Conservation (phyloP, 2,329 filamentous ascomycete species). For the Aureobasidium namibiae region DNA sequence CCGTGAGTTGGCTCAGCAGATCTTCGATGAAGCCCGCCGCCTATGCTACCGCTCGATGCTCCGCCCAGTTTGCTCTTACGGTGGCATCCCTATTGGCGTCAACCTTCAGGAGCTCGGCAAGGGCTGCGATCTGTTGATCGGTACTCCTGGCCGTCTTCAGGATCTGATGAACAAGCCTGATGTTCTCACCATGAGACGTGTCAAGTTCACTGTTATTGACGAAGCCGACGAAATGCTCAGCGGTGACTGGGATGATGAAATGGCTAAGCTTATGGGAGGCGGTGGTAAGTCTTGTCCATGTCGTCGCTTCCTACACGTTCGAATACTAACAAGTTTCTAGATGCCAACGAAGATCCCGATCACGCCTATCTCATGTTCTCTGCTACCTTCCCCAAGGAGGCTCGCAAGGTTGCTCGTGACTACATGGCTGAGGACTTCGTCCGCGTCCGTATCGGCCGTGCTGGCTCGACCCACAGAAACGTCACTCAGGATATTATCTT, state of each 20-base stretch:
- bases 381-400: constrained; percentile 79
- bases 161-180: constrained; percentile 71
- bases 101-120: constrained; percentile 67
- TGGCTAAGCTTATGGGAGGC: constrained; percentile 68
- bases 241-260: constrained; percentile 66
- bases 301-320: not conserved
- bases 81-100: constrained; percentile 63
- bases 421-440: constrained; percentile 68
- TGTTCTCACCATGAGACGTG: constrained; percentile 62
- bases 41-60: constrained; percentile 94
- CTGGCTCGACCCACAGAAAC: constrained; percentile 73
- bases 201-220: constrained; percentile 74
- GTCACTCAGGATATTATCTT: constrained; percentile 69
- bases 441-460: constrained; percentile 77
- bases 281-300: constrained; percentile 53
- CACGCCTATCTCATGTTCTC: constrained; percentile 77
- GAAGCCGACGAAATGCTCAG: constrained; percentile 92
- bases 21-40: constrained; percentile 88
- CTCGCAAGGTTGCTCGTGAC: constrained; percentile 66
- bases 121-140: constrained; percentile 85
- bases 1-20: constrained; percentile 85
- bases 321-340: constrained; percentile 20
- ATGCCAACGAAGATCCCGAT: constrained; percentile 68
- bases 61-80: constrained; percentile 82
- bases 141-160: constrained; percentile 74